Base-by-base conservation (phyloP, 805 yeast genomes). In the Saccharomyces mikatae region DNA sequence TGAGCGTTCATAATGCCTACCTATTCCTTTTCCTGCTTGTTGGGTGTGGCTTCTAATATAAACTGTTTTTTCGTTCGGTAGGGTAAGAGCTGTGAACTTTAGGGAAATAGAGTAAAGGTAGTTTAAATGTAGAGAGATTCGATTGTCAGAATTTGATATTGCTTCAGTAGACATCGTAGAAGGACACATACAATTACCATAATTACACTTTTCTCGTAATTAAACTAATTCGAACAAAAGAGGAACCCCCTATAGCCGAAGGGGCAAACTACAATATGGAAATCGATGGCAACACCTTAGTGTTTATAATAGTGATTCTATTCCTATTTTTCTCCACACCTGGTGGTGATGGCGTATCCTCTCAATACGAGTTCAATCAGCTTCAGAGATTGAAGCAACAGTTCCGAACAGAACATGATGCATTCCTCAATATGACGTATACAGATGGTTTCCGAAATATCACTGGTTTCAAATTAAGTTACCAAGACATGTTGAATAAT, bases 401-500 rank as follows among this genome's bases (percentile, higher is more conserved):
- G 57, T 66, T 63, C 49, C 58, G 60, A 56, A 60, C 60, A 59
- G 76, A 65, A 50, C 63, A 67, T 60, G 58, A 66, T 2, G 63
- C 67, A 1, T 67, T 84, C 32, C 60, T 58, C 13, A 71, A 74
- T 41, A 66, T 79, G 47, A 74, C 78, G 0, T 84, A 77, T 65
- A 53, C 64, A 21, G 56, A 69, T 3, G 89, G 87, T 5, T 84
- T 83, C 64, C 86, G 87, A 1, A 85, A 87, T 61, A 67, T 88
- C 14, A 86, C 94, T 0, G 96, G 96, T 3, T 80, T 84, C 55
- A 77, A 75, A 61, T 68, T 84, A 32, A 80, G 89, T 30, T 88
- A 87, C 60, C 72, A 75, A 9, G 95, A 86, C 67, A 76, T 74
- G 14, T 22, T 77, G 1, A 66, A 72, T 4, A 78, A 79, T 11